Evolutionary conservation across 768 basidiomycete genomes (phyloP).

Genomic region (Gloeostereum incarnatum): DNA sequence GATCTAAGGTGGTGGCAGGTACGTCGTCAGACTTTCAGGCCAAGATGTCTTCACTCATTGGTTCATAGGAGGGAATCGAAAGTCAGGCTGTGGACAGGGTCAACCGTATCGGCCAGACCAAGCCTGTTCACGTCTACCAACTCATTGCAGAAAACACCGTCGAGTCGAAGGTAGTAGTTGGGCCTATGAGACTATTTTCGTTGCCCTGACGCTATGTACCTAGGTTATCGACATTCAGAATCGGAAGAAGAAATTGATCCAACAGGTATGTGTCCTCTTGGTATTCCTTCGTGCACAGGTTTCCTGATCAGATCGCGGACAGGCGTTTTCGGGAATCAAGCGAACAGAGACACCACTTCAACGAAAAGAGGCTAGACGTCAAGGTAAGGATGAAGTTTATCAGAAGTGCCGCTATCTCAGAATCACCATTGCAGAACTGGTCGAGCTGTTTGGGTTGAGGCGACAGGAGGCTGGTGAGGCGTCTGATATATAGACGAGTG

Average conservation of each 20-base stretch:
- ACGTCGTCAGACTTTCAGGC: slow-evolving; percentile 6
- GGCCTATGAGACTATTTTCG: background rate
- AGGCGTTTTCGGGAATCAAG: slow-evolving; percentile 85
- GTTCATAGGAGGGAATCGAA: slow-evolving; percentile 64
- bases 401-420: background rate
- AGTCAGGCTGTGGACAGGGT: slow-evolving; percentile 77
- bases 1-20: slow-evolving; percentile 69
- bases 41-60: background rate
- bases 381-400: slow-evolving; percentile 37
- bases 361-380: slow-evolving; percentile 72
- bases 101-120: slow-evolving; percentile 81
- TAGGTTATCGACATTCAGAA: slow-evolving; percentile 80
- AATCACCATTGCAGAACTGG: slow-evolving; percentile 34
- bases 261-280: slow-evolving; percentile 38
- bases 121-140: slow-evolving; percentile 80
- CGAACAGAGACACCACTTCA: slow-evolving; percentile 65
- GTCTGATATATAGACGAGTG: background rate
- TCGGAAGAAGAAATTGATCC: slow-evolving; percentile 69
- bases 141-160: slow-evolving; percentile 86
- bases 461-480: slow-evolving; percentile 11
- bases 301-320: background rate
- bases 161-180: slow-evolving; percentile 56
- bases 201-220: background rate
- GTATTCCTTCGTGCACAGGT: background rate
- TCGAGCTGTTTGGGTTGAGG: slow-evolving; percentile 45